Evolutionary conservation across 73 alveolate species (phyloP), one percentile per base, ranked within the genome.

Genomic region (Durusdinium trenchii): DNA sequence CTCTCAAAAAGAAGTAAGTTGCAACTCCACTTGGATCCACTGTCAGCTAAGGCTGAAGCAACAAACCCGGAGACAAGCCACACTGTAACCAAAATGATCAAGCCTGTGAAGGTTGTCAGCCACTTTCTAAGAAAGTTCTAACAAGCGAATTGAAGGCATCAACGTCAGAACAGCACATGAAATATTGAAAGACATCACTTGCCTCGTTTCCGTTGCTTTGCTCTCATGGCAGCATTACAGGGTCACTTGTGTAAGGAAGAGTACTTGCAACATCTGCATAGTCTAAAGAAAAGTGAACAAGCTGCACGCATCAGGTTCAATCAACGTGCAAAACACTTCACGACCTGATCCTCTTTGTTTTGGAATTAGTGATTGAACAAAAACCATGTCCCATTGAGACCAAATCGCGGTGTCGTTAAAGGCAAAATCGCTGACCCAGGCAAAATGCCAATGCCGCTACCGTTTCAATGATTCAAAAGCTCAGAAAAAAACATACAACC

Each of bases 171-270:
- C n/a, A n/a, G n/a, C n/a, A n/a, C n/a, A n/a, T n/a, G n/a, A 64
- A 14, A 64, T 64, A 64, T 64, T 14, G 20, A 64, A 14, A 64
- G 79, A 64, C 79, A 64, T 73, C 51, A 28, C 52, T 73, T 73
- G 84, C 84, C 84, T 73, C 84, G 23, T 28, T 64, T 18, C 79
- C 38, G 79, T 28, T 64, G 79, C 79, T 64, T 9, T 64, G 42
- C 79, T 73, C 51, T 36, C 84, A 73, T 73, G 84, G 84, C 84
- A 6, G 84, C 52, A 73, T 64, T n/a, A 64, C 79, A 64, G 79
- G 79, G 79, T 9, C 79, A 64, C 35, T 64, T 14, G 38, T 64
- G 79, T 64, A 64, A 9, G 79, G 43, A 64, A 64, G 79, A 64
- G 79, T 64, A 64, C 20, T 64, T 9, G 38, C 79, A 64, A 64